Conservation (phyloP, 345 rosid species). For the Populus simonii region DNA sequence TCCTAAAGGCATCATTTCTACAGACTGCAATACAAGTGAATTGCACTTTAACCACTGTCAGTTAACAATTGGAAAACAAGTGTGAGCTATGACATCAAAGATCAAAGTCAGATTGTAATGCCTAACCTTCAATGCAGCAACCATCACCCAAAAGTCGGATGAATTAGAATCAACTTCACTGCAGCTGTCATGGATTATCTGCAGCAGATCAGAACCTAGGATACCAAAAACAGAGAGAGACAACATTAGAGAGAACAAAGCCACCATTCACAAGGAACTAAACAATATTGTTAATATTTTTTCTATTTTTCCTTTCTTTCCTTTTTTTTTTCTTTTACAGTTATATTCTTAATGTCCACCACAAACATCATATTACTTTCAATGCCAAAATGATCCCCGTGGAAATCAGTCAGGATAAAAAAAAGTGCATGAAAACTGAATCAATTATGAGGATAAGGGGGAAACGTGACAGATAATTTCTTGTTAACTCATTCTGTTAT, state of each 20-base stretch:
- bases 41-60: not conserved
- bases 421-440: too few species aligned
- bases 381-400: too few species aligned
- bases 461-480: too few species aligned
- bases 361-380: too few species aligned
- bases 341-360: too few species aligned
- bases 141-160: constrained; percentile 96
- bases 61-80: not conserved
- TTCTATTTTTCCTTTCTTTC: too few species aligned
- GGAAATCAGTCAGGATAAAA: too few species aligned
- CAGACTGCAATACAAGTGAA: not conserved
- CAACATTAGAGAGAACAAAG: not conserved
- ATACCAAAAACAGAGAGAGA: not conserved
- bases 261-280: not conserved
- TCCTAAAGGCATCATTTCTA: constrained; percentile 1
- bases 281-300: too few species aligned
- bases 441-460: too few species aligned
- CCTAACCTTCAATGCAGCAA: constrained; percentile 87
- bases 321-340: too few species aligned
- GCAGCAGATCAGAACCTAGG: constrained; percentile 66
- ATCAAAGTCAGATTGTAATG: constrained; percentile 19
- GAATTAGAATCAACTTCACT: constrained; percentile 62
- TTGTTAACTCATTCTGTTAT: too few species aligned
- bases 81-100: not conserved
- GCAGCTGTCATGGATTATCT: constrained; percentile 57